phyloP scores from a whole-genome alignment of 1,284 basidiomycete species.

The Anthracocystis panici-leucophaei region DNA sequence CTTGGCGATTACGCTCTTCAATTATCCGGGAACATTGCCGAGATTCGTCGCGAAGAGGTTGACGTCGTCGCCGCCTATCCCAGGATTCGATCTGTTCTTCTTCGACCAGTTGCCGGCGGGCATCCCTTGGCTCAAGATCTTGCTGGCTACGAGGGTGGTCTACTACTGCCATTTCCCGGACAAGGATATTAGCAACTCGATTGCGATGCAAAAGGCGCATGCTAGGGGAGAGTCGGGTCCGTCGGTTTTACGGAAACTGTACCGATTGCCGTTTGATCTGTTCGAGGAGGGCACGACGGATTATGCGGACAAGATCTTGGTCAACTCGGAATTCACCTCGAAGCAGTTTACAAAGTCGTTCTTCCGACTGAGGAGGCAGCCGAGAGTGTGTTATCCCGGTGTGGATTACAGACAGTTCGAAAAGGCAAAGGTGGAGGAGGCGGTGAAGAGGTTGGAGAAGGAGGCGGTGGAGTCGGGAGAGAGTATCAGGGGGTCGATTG shows the following conservation, averaged over 20 bases:
- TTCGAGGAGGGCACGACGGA: slow-evolving; percentile 90
- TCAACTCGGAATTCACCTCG: slow-evolving; percentile 88
- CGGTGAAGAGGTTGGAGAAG: slow-evolving; percentile 67
- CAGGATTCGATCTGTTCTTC: slow-evolving; percentile 81
- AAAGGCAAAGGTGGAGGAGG: slow-evolving; percentile 29
- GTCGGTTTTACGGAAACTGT: slow-evolving; percentile 69
- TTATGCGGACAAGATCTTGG: slow-evolving; percentile 88
- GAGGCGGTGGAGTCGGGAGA: slow-evolving; percentile 70
- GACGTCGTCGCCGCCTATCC: slow-evolving; percentile 66
- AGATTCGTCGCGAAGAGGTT: slow-evolving; percentile 49
- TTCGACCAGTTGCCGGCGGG: slow-evolving; percentile 95
- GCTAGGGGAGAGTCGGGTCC: slow-evolving; percentile 67
- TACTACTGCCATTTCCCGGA: slow-evolving; percentile 97
- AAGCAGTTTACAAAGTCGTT: slow-evolving; percentile 79
- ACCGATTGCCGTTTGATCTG: slow-evolving; percentile 89
- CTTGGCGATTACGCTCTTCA: slow-evolving; percentile 50
- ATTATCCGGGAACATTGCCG: slow-evolving; percentile 69
- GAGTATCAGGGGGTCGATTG: slow-evolving; percentile 26
- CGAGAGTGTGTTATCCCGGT: slow-evolving; percentile 88
- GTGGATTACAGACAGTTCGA: slow-evolving; percentile 72
- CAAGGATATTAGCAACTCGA: slow-evolving; percentile 77
- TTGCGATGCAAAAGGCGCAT: slow-evolving; percentile 61
- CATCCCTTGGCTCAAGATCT: slow-evolving; percentile 81
- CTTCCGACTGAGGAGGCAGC: slow-evolving; percentile 76
- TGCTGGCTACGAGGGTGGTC: slow-evolving; percentile 81